Percentiles rank a stretch among this genome's conserved stretches.
Conservation (phyloP, 768 basidiomycete species). For the Russula earlei region DNA sequence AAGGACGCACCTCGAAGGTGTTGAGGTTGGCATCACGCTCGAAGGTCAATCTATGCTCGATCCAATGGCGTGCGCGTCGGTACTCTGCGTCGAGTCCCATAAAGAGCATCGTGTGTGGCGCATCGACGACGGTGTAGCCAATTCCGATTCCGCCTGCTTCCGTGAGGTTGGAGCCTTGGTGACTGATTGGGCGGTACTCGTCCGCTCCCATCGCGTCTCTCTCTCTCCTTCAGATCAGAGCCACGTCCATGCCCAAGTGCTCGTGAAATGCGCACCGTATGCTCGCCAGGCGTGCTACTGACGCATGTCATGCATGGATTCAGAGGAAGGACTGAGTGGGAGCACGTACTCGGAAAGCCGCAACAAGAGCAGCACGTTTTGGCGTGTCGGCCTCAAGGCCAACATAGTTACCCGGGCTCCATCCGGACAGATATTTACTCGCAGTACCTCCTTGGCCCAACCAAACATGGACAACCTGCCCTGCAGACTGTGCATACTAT, state of each 20-base stretch:
- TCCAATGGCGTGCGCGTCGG: constrained; percentile 66
- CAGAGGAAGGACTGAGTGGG: not conserved
- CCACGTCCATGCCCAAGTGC: constrained; percentile 15
- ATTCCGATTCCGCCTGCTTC: constrained; percentile 68
- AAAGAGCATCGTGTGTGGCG: constrained; percentile 78
- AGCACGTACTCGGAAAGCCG: constrained; percentile 63
- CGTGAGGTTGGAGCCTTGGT: constrained; percentile 69
- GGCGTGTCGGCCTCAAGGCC: constrained; percentile 44
- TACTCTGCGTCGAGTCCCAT: constrained; percentile 82
- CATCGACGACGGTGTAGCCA: constrained; percentile 83
- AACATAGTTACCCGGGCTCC: constrained; percentile 9
- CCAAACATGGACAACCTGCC: not conserved
- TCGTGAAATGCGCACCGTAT: constrained; percentile 47
- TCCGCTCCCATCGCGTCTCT: constrained; percentile 85
- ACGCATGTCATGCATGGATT: constrained; percentile 13
- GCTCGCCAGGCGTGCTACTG: constrained; percentile 75
- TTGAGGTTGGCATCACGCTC: constrained; percentile 73
- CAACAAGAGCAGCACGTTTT: constrained; percentile 61
- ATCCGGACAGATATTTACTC: constrained; percentile 18
- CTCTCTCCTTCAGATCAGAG: constrained; percentile 38
- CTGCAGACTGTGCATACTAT: constrained; percentile 6
- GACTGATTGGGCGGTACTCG: constrained; percentile 82
- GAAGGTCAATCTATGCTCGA: constrained; percentile 56
- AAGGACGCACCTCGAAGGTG: constrained; percentile 73
- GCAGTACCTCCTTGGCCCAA: not conserved